Percentiles rank a stretch among this genome's conserved stretches.
These are phyloP conservation scores for Hyparrhenia diplandra DNA, from an alignment of 176 grass and related monocot genomes.

Conservation along the genomic window DNA sequence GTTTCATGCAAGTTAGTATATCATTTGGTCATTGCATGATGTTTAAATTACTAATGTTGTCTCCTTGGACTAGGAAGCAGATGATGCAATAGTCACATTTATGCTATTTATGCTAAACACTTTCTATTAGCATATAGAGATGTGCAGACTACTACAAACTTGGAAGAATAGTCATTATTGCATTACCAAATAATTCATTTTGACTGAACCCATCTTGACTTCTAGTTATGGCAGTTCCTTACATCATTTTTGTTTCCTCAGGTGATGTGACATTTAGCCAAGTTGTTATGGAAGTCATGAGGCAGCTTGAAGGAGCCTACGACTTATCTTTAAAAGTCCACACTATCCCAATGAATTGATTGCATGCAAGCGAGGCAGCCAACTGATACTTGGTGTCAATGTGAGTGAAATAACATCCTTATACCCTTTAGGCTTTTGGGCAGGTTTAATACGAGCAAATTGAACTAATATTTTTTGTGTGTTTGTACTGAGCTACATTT, in stretches of 20 bases:
- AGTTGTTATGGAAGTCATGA: slow-evolving; percentile 94
- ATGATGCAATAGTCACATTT: neutral
- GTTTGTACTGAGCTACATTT: neutral
- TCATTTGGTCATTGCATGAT: neutral
- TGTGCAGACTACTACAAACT: neutral
- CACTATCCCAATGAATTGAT: slow-evolving; percentile 91
- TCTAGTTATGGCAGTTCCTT: neutral
- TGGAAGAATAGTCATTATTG: neutral
- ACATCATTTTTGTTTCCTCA: slow-evolving; percentile 13
- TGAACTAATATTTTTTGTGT: neutral
- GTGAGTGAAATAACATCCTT: slow-evolving; percentile 45
- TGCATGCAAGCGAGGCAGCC: slow-evolving; percentile 83
- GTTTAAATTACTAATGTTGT: neutral
- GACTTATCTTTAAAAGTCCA: slow-evolving; percentile 92
- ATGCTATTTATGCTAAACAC: neutral
- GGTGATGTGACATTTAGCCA: slow-evolving; percentile 80
- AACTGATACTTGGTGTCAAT: slow-evolving; percentile 81
- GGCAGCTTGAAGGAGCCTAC: slow-evolving; percentile 96
- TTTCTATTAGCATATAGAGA: neutral
- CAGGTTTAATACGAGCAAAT: slow-evolving; percentile 2
- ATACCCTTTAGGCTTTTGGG: neutral
- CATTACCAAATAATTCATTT: neutral
- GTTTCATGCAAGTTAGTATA: neutral
- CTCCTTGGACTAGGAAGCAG: neutral
- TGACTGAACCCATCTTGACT: neutral